Evolutionary conservation across 2,329 filamentous ascomycete species (phyloP), one percentile per base, ranked within the genome.

Genomic region (Scedosporium boydii): DNA sequence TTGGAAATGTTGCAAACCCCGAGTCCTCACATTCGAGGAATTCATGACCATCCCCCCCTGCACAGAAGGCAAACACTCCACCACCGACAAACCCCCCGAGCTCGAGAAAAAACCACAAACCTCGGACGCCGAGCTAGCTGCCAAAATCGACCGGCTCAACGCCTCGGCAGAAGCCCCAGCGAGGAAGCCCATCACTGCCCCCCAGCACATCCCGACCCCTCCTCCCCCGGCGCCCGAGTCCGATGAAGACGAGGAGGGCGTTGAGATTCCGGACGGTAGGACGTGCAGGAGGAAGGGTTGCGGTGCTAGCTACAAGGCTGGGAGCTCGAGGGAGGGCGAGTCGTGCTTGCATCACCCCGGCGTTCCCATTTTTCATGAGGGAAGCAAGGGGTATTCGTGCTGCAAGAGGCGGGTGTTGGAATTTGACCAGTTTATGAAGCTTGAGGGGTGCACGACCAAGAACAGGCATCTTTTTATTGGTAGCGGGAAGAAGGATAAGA

Each of bases 1-100:
- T 72, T 98, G 95, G 93, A 96, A 96, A 80, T 99, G 95, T 81
- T 99, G 95, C 84, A 98, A 97, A 78, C 89, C 93, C 63, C 89
- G 95, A 71, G 92, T 98, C 69, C 82, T 99, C 69, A 97, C 92
- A 64, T 99, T 99, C 74, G 95, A 99, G 77, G 95, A 99, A 78
- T 99, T 99, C 81, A 90, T 99, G 75, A 76, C 81, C 64, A 98
- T 99, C 69, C 81, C 90, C 59, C 93, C 95, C 44, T 99, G 95
- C 82, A 96, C 95, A 27, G 90, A 87, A 12, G 95, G 95, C 70
- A 93, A 88, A 70, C 95, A 99, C 79, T 95, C 90, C 64, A 92
- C 91, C 12, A 89, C 95, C 65, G 93, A 97, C 69, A 73, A 81
- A 62, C 84, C 84, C 1, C 85, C 83, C 18, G 76, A 80, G 69